Conservation (phyloP, 164 flowering plant genomes). For the Malania oleifera region DNA sequence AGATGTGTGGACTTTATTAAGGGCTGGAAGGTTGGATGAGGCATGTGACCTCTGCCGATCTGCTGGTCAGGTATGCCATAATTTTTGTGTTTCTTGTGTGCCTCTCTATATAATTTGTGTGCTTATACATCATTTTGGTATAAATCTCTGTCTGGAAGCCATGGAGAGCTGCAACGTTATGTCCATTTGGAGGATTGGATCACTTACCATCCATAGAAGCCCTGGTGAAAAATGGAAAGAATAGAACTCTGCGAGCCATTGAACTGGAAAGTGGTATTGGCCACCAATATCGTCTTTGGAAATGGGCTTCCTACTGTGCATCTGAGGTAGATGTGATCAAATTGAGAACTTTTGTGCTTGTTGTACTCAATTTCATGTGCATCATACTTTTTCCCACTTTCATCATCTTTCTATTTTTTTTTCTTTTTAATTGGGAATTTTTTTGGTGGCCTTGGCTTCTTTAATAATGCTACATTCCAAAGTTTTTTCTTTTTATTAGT, state of each 20-base stretch:
- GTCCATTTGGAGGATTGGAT: constrained; percentile 80
- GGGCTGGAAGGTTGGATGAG: constrained; percentile 90
- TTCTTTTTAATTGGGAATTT: too few relatives aligned
- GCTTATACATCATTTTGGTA: background rate
- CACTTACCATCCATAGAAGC: constrained; percentile 82
- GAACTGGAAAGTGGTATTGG: constrained; percentile 93
- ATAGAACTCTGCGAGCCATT: constrained; percentile 81
- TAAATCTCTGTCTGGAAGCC: constrained; percentile 43
- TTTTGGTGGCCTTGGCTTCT: too few relatives aligned
- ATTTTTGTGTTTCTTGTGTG: background rate
- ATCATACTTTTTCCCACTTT: background rate
- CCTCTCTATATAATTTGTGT: background rate
- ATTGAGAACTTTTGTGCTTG: background rate
- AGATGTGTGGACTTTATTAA: constrained; percentile 86
- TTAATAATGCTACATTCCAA: background rate
- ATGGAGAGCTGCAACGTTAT: constrained; percentile 92
- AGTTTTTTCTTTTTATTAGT: background rate
- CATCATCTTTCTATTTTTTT: background rate
- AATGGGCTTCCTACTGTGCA: constrained; percentile 95
- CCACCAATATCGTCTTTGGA: constrained; percentile 88
- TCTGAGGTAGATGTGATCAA: constrained; percentile 65
- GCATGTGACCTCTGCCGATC: constrained; percentile 92
- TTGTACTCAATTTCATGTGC: background rate
- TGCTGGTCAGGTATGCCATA: constrained; percentile 77
- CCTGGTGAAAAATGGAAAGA: constrained; percentile 70